Evolutionary conservation across 2,329 filamentous ascomycete species (phyloP).

Genomic region (Aschersonia sp.): DNA sequence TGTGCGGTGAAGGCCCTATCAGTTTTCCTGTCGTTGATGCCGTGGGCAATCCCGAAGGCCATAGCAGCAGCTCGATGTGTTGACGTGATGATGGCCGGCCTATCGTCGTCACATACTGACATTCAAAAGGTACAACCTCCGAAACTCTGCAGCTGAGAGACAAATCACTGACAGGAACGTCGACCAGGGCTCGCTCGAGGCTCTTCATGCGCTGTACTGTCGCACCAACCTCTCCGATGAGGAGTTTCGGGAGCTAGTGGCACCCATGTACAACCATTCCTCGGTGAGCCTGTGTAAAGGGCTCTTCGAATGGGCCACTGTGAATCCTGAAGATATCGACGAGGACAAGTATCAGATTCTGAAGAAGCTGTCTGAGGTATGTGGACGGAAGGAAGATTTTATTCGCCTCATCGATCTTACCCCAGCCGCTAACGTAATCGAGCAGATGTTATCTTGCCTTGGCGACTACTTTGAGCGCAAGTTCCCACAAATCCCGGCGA

Average conservation of each 20-base stretch:
- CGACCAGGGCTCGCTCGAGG: constrained; percentile 59
- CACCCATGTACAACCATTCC: constrained; percentile 61
- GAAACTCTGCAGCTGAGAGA: background rate
- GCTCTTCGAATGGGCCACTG: constrained; percentile 66
- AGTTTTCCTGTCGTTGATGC: constrained; percentile 63
- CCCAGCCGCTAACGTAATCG: constrained; percentile 2
- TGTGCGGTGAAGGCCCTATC: constrained; percentile 66
- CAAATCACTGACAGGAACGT: constrained; percentile 7
- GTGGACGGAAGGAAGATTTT: constrained; percentile 5
- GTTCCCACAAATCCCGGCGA: constrained; percentile 47
- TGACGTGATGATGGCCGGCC: constrained; percentile 52
- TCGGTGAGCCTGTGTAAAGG: constrained; percentile 58
- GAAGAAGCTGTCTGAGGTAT: constrained; percentile 87
- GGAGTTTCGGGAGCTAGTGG: constrained; percentile 65
- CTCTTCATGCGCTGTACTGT: constrained; percentile 68
- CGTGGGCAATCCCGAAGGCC: constrained; percentile 78
- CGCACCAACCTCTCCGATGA: constrained; percentile 60
- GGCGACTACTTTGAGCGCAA: constrained; percentile 75
- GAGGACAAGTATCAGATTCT: constrained; percentile 84
- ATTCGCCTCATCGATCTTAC: background rate
- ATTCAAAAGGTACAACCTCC: constrained; percentile 49
- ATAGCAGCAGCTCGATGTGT: constrained; percentile 59
- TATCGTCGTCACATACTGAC: constrained; percentile 54
- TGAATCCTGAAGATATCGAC: constrained; percentile 71
- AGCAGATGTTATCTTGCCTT: constrained; percentile 68